A percentile compares a stretch with the other conserved stretches of the same genome.
Conservation (phyloP, 2,329 filamentous ascomycete species). For the Botryotinia narcissicola region DNA sequence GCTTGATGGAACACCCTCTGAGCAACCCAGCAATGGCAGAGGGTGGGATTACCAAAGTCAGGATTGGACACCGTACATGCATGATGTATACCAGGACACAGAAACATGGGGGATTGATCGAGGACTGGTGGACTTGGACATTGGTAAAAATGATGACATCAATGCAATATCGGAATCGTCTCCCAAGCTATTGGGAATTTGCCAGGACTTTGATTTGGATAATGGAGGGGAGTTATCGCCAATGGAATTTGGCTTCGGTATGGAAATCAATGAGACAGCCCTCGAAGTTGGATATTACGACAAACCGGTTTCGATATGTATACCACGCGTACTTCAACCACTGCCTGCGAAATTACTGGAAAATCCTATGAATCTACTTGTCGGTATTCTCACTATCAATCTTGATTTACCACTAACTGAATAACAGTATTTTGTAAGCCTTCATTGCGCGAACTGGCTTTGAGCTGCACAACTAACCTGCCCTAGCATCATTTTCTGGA, state of each 20-base stretch:
- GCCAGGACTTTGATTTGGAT: constrained; percentile 30
- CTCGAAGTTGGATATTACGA: constrained; percentile 67
- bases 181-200: constrained; percentile 38
- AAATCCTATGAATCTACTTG: constrained; percentile 76
- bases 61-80: constrained; percentile 7
- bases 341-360: constrained; percentile 55
- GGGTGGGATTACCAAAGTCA: constrained; percentile 9
- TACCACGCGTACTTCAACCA: constrained; percentile 49
- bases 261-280: constrained; percentile 49
- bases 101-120: constrained; percentile 68
- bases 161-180: constrained; percentile 57
- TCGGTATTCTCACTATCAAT: constrained; percentile 18
- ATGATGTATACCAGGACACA: constrained; percentile 38
- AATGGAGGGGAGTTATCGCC: constrained; percentile 37
- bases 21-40: constrained; percentile 17
- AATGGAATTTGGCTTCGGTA: constrained; percentile 49
- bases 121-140: constrained; percentile 66
- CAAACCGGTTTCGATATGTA: constrained; percentile 61
- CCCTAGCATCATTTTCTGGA: constrained; percentile 64
- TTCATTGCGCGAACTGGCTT: neutral
- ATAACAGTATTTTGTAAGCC: constrained; percentile 48
- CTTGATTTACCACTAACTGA: neutral
- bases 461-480: constrained; percentile 18
- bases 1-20: constrained; percentile 32
- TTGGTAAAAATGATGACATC: constrained; percentile 68